phyloP scores from a whole-genome alignment of 768 basidiomycete species.

The Mycena rosella region DNA sequence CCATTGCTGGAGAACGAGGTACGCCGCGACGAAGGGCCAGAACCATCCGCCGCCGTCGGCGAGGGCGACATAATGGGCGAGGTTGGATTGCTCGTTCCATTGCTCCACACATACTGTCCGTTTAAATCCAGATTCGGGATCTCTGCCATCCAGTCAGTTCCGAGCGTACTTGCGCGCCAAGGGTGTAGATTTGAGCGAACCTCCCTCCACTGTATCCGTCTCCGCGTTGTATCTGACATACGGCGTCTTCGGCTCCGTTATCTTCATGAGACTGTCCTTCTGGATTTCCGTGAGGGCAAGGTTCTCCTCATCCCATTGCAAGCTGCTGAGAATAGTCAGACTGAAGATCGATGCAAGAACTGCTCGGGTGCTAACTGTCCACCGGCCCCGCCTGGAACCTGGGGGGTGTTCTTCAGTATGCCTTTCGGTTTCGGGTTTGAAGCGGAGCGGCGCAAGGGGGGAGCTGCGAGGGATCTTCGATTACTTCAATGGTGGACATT shows the following conservation, averaged over 20 bases:
- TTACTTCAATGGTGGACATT: slow-evolving; percentile 48
- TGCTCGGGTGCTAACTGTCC: slow-evolving; percentile 61
- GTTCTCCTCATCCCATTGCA: slow-evolving; percentile 98
- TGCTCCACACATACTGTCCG: slow-evolving; percentile 52
- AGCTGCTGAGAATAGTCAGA: slow-evolving; percentile 56
- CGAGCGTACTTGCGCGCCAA: neutral
- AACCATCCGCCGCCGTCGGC: slow-evolving; percentile 70
- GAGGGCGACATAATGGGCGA: slow-evolving; percentile 62
- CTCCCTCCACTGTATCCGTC: slow-evolving; percentile 87
- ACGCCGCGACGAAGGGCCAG: slow-evolving; percentile 79
- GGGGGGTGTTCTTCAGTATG: slow-evolving; percentile 87
- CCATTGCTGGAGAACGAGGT: slow-evolving; percentile 79
- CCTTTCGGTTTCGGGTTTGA: slow-evolving; percentile 86
- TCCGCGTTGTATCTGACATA: slow-evolving; percentile 93
- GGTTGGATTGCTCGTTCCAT: slow-evolving; percentile 41
- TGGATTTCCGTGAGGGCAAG: slow-evolving; percentile 91
- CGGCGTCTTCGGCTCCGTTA: slow-evolving; percentile 97
- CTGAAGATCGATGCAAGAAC: slow-evolving; percentile 1
- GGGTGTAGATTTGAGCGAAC: slow-evolving; percentile 56
- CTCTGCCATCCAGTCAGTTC: slow-evolving; percentile 60
- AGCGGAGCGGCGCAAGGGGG: slow-evolving; percentile 70
- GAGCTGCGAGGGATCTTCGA: slow-evolving; percentile 57
- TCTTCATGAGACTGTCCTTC: slow-evolving; percentile 98
- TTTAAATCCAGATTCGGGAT: slow-evolving; percentile 84
- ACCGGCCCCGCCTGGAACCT: slow-evolving; percentile 53